These are phyloP conservation scores for Cercospora brassicicola DNA, from an alignment of 2,329 filamentous ascomycete genomes.

Conservation along the genomic window DNA sequence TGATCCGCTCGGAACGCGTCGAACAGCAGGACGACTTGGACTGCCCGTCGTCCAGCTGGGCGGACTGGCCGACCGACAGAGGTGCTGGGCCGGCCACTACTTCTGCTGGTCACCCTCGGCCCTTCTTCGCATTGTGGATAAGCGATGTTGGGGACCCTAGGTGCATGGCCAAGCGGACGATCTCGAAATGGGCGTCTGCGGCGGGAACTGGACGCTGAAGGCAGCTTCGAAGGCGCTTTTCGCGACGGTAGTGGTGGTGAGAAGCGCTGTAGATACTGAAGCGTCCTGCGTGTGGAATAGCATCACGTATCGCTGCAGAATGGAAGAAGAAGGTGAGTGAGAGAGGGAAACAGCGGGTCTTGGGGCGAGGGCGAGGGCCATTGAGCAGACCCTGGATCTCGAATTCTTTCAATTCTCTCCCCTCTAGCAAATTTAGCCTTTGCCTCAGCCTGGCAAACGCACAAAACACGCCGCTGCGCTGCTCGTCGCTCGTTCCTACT, in stretches of 20 bases:
- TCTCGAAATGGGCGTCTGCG: neutral
- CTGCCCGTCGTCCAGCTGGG: neutral
- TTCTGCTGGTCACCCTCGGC: neutral
- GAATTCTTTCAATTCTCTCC: neutral
- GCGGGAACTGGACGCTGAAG: neutral
- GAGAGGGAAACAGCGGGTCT: neutral
- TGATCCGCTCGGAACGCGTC: neutral
- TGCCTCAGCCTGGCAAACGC: neutral
- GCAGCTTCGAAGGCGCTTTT: neutral
- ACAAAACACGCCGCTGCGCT: constrained; percentile 1
- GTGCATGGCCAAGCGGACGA: neutral
- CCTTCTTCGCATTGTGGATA: neutral
- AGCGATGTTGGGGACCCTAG: constrained; percentile 7
- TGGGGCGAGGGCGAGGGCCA: neutral
- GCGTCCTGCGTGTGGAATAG: neutral
- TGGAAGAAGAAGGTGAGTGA: neutral
- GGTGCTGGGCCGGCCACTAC: constrained; percentile 1
- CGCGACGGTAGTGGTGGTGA: neutral
- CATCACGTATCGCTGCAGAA: neutral
- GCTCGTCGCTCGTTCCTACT: neutral
- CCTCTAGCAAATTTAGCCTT: neutral
- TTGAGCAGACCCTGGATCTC: neutral
- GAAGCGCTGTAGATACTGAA: neutral
- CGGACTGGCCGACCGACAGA: neutral
- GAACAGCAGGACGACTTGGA: neutral